Base-by-base conservation (phyloP, 2,329 filamentous ascomycete genomes). In the Amesomyces nigricolor region DNA sequence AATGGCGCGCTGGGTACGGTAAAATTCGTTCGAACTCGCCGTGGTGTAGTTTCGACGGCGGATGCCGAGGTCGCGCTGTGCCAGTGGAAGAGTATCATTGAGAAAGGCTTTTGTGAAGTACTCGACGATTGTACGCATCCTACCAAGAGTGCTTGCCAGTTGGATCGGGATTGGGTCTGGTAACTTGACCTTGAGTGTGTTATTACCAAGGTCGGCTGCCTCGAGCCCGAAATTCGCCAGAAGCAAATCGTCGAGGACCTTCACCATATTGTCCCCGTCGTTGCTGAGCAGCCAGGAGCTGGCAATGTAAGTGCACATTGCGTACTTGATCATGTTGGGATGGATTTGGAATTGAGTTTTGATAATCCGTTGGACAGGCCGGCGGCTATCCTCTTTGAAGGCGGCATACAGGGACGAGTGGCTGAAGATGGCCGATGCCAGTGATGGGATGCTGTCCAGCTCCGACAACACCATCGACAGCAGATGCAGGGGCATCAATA, bases 401-500 rank as follows among this genome's bases (percentile, higher is more conserved):
- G 48, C 39, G 16, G 38, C 40, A 19, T 43, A 51, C 16, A 51
- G 14, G 2, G 38, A 43, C 0, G 48, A 43, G 16, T 51, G 48
- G 16, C 22, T 44, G 7, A 51, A 35, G 11, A 51, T 51, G 29
- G 48, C 48, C 5, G 48, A 42, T 32, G 38, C 38, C 26, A 51
- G n/a, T 4, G 48, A 43, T 14, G 14, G 26, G 8, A 10, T 43
- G 40, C 9, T 44, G 38, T 51, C 48, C n/a, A 51, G 30, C 1
- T n/a, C n/a, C 0, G 40, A 19, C 13, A 51, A 7, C 5, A 51
- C 26, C 4, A 51, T 8, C 14, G 48, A 17, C 9, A 42, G 16
- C n/a, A 51, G 39, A 44, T 51, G 48, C 48, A 43, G 13, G 9
- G 48, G 48, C 40, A 51, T 51, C 30, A n/a, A 26, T 3, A 44